Base-by-base conservation (phyloP, 1,284 basidiomycete species). In the Afroboletus lepidellus region DNA sequence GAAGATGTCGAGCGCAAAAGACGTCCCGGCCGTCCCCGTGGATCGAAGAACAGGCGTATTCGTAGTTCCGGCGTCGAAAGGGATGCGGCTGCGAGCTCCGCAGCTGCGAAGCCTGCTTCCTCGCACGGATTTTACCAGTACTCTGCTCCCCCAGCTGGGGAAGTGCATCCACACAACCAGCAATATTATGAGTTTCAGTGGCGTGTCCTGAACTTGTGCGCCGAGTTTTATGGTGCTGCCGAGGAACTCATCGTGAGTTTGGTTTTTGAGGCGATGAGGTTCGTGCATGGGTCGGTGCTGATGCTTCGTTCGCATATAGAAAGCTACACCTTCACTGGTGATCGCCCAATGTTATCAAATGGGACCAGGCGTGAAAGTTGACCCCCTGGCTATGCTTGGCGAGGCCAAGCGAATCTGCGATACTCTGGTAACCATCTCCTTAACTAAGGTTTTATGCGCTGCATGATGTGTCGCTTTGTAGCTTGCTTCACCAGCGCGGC, bases 161-260 rank as follows among this genome's bases (percentile, higher is more conserved):
- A 85, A 57, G 76, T 83, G 33, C 78, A 79, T 57, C 69, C 84
- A 8, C 80, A 84, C 60, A 87, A 87, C 62, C 84, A 88, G 58
- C 81, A 84, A 61, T 90, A 88, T 67, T 87, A 88, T 64, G 87
- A 90, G 64, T 91, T 91, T 61, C 87, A 90, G 65, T 91, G 88
- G 87, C 79, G 87, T 46, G 82, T 90, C 37, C 69, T 91, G 50
- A 88, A 88, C 62, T 72, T 91, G 34, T 91, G 88, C 67, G 82
- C 84, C 2, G 88, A 90, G 64, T 91, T 91, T 65, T 91, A 90
- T 70, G 85, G 83, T 32, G 87, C 88, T 8, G 88, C 89, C 16
- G 88, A 90, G 65, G 88, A 91, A 66, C 77, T 91, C 42, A 78
- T 91, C 50, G 88, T 91, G 66, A 69, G 87, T 80, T 53, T 30